phyloP scores from a whole-genome alignment of 192 early-diverging fungal genomes.

The Kickxella alabastrina region DNA sequence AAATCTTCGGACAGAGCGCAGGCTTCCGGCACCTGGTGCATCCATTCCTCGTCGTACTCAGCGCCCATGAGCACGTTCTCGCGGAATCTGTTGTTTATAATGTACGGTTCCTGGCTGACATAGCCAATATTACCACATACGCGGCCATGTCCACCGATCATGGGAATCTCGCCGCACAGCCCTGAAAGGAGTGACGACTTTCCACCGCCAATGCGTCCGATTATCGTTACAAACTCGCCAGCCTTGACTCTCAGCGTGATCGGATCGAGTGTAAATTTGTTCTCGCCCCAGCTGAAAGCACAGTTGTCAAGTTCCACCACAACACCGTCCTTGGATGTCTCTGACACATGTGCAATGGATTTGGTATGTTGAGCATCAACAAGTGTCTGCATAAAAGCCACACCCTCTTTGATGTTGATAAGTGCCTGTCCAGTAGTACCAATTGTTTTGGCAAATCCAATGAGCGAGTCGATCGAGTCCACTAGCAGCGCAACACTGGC shows the following conservation, averaged over 20 bases:
- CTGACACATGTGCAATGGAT: constrained; percentile 1
- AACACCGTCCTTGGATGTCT: neutral
- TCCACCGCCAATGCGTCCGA: constrained; percentile 79
- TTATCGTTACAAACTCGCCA: constrained; percentile 72
- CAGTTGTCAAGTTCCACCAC: constrained; percentile 15
- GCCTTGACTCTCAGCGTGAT: constrained; percentile 58
- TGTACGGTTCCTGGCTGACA: constrained; percentile 39
- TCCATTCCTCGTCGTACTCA: constrained; percentile 28
- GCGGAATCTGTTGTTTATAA: constrained; percentile 40
- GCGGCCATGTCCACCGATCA: constrained; percentile 60
- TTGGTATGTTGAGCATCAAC: neutral
- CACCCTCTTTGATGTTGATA: neutral
- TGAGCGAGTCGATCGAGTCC: constrained; percentile 20
- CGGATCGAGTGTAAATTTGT: constrained; percentile 54
- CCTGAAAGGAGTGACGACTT: constrained; percentile 62
- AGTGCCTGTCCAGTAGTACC: neutral
- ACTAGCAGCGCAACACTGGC: constrained; percentile 12
- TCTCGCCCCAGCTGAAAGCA: constrained; percentile 22
- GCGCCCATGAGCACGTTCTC: constrained; percentile 48
- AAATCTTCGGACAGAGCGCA: constrained; percentile 35
- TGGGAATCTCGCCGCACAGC: constrained; percentile 82
- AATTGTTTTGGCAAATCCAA: neutral
- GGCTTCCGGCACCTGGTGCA: constrained; percentile 13
- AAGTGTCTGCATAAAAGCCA: constrained; percentile 4
- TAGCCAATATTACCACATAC: constrained; percentile 58